Percentiles rank a stretch among this genome's conserved stretches.
phyloP scores from a whole-genome alignment of 345 rosid genomes.

The Chamaenerion angustifolium region DNA sequence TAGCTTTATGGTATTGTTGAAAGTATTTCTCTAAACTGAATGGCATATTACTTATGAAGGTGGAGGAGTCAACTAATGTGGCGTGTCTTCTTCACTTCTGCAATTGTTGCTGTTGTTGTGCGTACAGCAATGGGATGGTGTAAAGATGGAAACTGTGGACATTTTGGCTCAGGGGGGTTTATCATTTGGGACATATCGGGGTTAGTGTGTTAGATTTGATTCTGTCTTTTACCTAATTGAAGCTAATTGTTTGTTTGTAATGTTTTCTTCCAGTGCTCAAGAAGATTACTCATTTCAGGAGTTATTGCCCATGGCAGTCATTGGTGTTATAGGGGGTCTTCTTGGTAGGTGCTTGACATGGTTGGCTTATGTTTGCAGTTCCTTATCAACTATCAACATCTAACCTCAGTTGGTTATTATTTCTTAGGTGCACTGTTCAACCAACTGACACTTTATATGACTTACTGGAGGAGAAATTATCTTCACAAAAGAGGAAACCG shows the following conservation, averaged over 20 bases:
- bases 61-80: conserved; percentile 99
- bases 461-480: conserved; percentile 80
- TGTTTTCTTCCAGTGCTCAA: conserved; percentile 50
- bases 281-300: conserved; percentile 91
- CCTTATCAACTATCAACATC: too few species aligned
- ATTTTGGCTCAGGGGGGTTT: conserved; percentile 93
- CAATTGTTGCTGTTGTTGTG: conserved; percentile 93
- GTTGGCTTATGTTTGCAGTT: neutral
- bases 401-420: neutral
- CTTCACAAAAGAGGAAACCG: conserved; percentile 76
- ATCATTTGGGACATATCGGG: conserved; percentile 93
- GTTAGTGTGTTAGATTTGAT: conserved; percentile 26
- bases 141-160: conserved; percentile 90
- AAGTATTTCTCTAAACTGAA: neutral
- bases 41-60: conserved; percentile 30
- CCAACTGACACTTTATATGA: conserved; percentile 71
- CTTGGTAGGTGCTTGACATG: conserved; percentile 38
- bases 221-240: conserved; percentile 10
- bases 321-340: conserved; percentile 88
- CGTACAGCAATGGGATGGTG: conserved; percentile 98
- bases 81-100: conserved; percentile 98
- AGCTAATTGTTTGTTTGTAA: conserved; percentile 4
- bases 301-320: conserved; percentile 91
- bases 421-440: conserved; percentile 82
- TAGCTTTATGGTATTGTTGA: neutral